These are phyloP conservation scores for Phytopythium mirpurense DNA, from an alignment of 352 stramenopile species.

Conservation along the genomic window DNA sequence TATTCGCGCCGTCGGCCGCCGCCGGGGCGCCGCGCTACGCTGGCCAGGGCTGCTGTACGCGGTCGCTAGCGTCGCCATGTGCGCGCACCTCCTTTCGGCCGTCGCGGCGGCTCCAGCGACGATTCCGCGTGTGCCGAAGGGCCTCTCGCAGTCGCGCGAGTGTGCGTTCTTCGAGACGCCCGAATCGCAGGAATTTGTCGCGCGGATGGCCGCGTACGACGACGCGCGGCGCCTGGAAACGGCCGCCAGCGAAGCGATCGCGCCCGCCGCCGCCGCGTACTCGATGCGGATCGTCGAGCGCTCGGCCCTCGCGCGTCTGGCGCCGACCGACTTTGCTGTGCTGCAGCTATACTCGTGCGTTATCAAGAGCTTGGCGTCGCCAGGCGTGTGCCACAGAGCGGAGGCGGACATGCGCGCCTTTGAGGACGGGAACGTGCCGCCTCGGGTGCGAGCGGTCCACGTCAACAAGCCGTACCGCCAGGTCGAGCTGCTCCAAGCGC, in stretches of 20 bases:
- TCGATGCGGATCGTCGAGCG: slow-evolving; percentile 22
- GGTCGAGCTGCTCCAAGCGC: slow-evolving; percentile 21
- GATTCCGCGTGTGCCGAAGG: not conserved
- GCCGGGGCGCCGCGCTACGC: not conserved
- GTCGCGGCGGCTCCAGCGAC: slow-evolving; percentile 2
- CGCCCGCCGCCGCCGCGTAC: slow-evolving; percentile 10
- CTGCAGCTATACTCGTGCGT: slow-evolving; percentile 43
- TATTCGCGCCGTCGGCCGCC: no score
- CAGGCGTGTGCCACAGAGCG: slow-evolving; percentile 16
- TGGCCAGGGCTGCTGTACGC: not conserved
- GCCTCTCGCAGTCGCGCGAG: slow-evolving; percentile 4
- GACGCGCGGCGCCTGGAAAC: slow-evolving; percentile 24
- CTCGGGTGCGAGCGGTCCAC: slow-evolving; percentile 30
- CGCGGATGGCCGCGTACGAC: slow-evolving; percentile 26
- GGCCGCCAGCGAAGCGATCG: slow-evolving; percentile 20
- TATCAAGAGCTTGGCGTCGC: not conserved
- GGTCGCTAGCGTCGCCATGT: not conserved
- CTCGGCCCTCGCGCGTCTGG: slow-evolving; percentile 19
- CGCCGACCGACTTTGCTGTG: slow-evolving; percentile 63
- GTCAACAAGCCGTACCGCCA: slow-evolving; percentile 45
- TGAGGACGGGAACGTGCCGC: slow-evolving; percentile 3
- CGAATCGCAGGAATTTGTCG: slow-evolving; percentile 32
- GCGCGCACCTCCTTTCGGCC: slow-evolving; percentile 5
- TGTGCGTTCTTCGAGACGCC: slow-evolving; percentile 34
- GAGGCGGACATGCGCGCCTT: slow-evolving; percentile 17